Base-by-base conservation (phyloP, 495 filamentous ascomycete genomes). In the Evernia prunastri region DNA sequence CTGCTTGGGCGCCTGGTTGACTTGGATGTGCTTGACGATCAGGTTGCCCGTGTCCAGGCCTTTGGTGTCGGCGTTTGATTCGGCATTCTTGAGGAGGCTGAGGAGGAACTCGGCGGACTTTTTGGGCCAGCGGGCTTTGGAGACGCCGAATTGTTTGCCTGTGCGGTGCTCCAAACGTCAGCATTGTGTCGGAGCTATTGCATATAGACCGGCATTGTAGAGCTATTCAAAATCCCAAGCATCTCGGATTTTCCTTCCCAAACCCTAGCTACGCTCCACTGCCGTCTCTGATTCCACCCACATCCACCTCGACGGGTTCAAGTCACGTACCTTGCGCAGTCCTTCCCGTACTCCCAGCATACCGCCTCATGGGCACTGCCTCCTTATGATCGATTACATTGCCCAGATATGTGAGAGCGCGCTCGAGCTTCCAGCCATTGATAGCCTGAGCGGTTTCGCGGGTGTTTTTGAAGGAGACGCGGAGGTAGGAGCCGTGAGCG, bases 1-100 rank as follows among this genome's bases (percentile, higher is more conserved):
- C 81, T 96, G 91, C 86, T 97, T 97, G 72, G 94, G 94, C 66
- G 94, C 94, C 83, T 99, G 94, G 87, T 97, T 97, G 82, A 97
- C 95, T 81, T 97, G 94, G 81, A 99, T 97, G 85, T 96, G 94
- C 88, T 96, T 95, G 78, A 99, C 89, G 73, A 96, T 81, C 68
- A 99, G 84, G 82, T 92, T 95, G 81, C 86, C 85, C 72, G 91
- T 97, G 80, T 99, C 94, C 71, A 99, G 91, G 77, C 95, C 94
- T 86, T 97, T 97, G 79, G 90, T 89, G 72, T 97, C 95, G 75
- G 94, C 94, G 80, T 99, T 99, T 80, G 94, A 88, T 85, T 97
- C 94, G 64, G 94, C 94, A 80, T 99, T 99, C 86, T 92, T 96
- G 72, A 99, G 90, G 67, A 99, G 89, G 74, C 88, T 89, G 77